Evolutionary conservation across 208 protist genomes (phyloP).

Genomic region (Crithidia mellificae): DNA sequence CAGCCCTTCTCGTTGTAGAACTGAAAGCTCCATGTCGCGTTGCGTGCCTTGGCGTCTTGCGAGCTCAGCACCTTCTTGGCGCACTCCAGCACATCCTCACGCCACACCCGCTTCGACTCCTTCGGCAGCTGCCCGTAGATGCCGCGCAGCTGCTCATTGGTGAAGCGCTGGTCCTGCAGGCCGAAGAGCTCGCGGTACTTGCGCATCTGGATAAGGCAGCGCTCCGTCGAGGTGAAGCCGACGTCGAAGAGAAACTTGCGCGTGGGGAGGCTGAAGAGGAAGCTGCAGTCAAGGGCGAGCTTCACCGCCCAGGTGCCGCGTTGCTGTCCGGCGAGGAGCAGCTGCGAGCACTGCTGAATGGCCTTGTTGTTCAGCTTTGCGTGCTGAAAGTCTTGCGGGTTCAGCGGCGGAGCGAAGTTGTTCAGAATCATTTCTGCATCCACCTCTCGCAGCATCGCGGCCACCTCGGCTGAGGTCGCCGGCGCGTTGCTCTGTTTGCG

Average conservation of each 20-base stretch:
- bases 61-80: conserved; percentile 59
- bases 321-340: conserved; percentile 77
- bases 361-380: conserved; percentile 83
- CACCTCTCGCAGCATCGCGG: neutral
- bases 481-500: conserved; percentile 9
- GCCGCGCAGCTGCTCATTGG: conserved; percentile 24
- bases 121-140: conserved; percentile 30
- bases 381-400: conserved; percentile 63
- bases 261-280: conserved; percentile 75
- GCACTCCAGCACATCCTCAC: conserved; percentile 63
- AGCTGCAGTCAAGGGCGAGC: conserved; percentile 78
- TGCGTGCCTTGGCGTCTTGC: conserved; percentile 37
- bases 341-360: conserved; percentile 73
- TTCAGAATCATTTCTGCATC: conserved; percentile 6
- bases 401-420: conserved; percentile 42
- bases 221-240: conserved; percentile 49
- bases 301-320: conserved; percentile 76
- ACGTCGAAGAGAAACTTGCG: conserved; percentile 84
- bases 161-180: conserved; percentile 15
- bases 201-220: conserved; percentile 30
- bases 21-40: conserved; percentile 80
- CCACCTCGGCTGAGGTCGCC: neutral
- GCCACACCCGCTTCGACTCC: conserved; percentile 57
- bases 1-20: conserved; percentile 90
- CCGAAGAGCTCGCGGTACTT: conserved; percentile 35